Evolutionary conservation across 1,284 basidiomycete species (phyloP).

Genomic region (Ustilago hordei): DNA sequence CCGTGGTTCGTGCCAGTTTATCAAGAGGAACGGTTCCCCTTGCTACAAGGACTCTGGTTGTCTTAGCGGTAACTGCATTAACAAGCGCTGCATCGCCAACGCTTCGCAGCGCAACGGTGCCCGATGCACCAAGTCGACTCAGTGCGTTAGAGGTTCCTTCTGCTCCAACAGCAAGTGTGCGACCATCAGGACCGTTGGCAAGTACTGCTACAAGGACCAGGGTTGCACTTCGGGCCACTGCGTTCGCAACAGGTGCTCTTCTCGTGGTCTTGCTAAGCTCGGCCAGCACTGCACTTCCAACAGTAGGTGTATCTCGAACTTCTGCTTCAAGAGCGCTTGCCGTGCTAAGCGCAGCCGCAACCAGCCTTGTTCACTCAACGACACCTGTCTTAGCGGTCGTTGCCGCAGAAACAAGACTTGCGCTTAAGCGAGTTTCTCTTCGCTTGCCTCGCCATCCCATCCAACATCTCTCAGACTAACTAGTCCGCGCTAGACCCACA

Average conservation of each 20-base stretch:
- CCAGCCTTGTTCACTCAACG: constrained; percentile 30
- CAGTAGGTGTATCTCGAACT: constrained; percentile 26
- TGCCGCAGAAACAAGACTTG: constrained; percentile 31
- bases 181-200: constrained; percentile 7
- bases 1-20: constrained; percentile 38
- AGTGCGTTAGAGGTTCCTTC: constrained; percentile 28
- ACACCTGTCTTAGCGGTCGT: constrained; percentile 22
- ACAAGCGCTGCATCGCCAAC: constrained; percentile 32
- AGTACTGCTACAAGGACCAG: constrained; percentile 48
- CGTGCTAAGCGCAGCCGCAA: constrained; percentile 28
- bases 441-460: no score
- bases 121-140: constrained; percentile 30
- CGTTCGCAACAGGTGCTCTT: constrained; percentile 33
- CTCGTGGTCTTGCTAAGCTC: constrained; percentile 15
- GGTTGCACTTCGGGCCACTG: constrained; percentile 37
- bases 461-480: neutral
- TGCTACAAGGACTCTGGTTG: constrained; percentile 49
- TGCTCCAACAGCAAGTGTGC: constrained; percentile 36
- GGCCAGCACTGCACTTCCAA: constrained; percentile 15
- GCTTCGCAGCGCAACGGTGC: constrained; percentile 10
- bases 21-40: constrained; percentile 22
- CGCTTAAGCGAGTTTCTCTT: constrained; percentile 20
- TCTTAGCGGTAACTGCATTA: constrained; percentile 26
- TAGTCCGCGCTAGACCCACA: constrained; percentile 25
- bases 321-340: constrained; percentile 35